phyloP scores from a whole-genome alignment of 2,329 filamentous ascomycete species.

The Pseudogymnoascus sp. region DNA sequence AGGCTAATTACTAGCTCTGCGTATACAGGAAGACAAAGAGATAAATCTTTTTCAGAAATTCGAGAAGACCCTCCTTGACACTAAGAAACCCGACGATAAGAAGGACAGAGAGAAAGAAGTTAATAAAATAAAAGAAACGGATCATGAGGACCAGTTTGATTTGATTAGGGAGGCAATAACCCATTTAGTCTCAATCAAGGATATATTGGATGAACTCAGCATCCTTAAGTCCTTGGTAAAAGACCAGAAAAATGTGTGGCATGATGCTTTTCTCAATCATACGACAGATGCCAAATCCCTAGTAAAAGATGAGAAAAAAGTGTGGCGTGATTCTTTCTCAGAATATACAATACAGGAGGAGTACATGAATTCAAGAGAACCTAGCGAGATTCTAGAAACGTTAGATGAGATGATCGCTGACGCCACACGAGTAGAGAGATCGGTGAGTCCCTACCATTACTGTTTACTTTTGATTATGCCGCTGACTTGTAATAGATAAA shows the following conservation, averaged over 20 bases:
- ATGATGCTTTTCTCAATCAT: background rate
- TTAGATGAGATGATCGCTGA: slow-evolving; percentile 13
- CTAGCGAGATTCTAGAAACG: slow-evolving; percentile 10
- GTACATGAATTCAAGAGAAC: background rate
- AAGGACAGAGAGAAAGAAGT: no score
- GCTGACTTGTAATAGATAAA: slow-evolving; percentile 10
- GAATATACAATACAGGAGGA: slow-evolving; percentile 11
- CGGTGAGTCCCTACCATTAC: background rate
- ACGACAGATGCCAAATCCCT: slow-evolving; percentile 11
- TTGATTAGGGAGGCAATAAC: background rate
- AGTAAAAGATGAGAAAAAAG: slow-evolving; percentile 13
- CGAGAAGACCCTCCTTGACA: background rate
- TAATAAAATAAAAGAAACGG: no score
- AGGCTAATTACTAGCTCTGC: background rate
- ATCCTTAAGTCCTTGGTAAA: slow-evolving; percentile 2
- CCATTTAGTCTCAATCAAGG: slow-evolving; percentile 13
- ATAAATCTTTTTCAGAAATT: background rate
- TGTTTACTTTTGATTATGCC: background rate
- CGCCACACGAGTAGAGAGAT: slow-evolving; percentile 13
- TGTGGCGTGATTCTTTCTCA: slow-evolving; percentile 12
- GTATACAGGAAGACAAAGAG: background rate
- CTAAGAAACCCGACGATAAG: no score
- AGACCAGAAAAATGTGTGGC: background rate
- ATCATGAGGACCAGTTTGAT: background rate
- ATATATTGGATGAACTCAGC: slow-evolving; percentile 18